phyloP scores from a whole-genome alignment of 2,329 filamentous ascomycete genomes.

The Ceratocystis papillata region DNA sequence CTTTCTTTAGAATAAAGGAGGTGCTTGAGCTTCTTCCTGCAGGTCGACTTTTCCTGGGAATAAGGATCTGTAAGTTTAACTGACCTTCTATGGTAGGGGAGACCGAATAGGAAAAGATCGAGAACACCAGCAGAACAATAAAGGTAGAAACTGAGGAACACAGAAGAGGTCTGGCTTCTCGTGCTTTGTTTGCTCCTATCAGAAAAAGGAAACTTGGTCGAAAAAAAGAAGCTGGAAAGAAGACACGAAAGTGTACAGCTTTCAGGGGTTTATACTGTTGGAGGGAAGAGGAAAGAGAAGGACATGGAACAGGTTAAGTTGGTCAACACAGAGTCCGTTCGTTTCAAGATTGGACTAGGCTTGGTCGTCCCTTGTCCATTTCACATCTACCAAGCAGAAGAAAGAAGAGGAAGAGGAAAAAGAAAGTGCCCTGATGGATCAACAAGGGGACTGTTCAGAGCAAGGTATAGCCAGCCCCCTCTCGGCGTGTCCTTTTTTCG shows the following conservation, averaged over 20 bases:
- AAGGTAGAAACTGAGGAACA: background rate
- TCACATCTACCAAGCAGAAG: background rate
- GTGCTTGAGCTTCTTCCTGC: background rate
- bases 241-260: conserved; percentile 12
- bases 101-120: conserved; percentile 24
- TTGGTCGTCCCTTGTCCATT: background rate
- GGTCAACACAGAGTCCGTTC: background rate
- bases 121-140: conserved; percentile 18
- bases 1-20: background rate
- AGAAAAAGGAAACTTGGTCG: conserved; percentile 6
- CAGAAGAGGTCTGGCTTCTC: too few species aligned
- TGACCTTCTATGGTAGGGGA: conserved; percentile 4
- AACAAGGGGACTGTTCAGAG: background rate
- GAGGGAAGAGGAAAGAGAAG: background rate
- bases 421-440: background rate
- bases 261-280: background rate
- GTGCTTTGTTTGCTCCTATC: background rate
- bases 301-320: background rate
- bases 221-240: conserved; percentile 8
- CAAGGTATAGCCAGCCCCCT: background rate
- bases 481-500: background rate
- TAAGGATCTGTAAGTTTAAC: conserved; percentile 7
- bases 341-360: conserved; percentile 4
- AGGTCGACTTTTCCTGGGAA: background rate
- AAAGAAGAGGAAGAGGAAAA: background rate